Conservation (phyloP, 108 stramenopile genomes). For the Skeletonema grethae region DNA sequence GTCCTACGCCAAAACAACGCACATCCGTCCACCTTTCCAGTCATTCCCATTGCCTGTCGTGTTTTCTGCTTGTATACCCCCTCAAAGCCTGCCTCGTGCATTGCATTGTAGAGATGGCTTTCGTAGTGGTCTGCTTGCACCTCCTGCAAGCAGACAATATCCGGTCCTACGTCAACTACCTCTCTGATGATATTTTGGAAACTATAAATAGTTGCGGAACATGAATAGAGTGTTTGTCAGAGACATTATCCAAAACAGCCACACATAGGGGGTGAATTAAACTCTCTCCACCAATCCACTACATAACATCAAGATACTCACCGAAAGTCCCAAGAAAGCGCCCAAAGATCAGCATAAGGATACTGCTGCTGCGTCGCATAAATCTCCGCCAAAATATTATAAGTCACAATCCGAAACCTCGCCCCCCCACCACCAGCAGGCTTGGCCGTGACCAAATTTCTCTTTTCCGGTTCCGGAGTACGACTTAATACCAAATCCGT, state of each 20-base stretch:
- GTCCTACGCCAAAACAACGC: conserved; percentile 95
- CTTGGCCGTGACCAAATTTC: conserved; percentile 78
- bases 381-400: conserved; percentile 98
- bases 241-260: too few relatives aligned
- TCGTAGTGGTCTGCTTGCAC: conserved; percentile 98
- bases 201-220: conserved; percentile 24
- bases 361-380: conserved; percentile 98
- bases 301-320: conserved; percentile 3
- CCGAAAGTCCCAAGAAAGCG: conserved; percentile 93
- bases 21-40: conserved; percentile 99
- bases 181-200: conserved; percentile 93
- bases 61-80: conserved; percentile 99
- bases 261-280: too few relatives aligned
- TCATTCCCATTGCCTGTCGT: conserved; percentile 91
- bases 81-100: conserved; percentile 92
- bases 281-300: too few relatives aligned
- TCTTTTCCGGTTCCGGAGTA: conserved; percentile 82
- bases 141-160: conserved; percentile 98
- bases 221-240: too few relatives aligned
- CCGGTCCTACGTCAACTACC: conserved; percentile 92
- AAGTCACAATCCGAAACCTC: conserved; percentile 91
- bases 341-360: conserved; percentile 98
- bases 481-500: conserved; percentile 84
- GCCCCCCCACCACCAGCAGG: conserved; percentile 64
- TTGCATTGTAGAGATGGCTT: conserved; percentile 84